Base-by-base conservation (phyloP, 1,284 basidiomycete genomes). In the Fistulina hepatica region DNA sequence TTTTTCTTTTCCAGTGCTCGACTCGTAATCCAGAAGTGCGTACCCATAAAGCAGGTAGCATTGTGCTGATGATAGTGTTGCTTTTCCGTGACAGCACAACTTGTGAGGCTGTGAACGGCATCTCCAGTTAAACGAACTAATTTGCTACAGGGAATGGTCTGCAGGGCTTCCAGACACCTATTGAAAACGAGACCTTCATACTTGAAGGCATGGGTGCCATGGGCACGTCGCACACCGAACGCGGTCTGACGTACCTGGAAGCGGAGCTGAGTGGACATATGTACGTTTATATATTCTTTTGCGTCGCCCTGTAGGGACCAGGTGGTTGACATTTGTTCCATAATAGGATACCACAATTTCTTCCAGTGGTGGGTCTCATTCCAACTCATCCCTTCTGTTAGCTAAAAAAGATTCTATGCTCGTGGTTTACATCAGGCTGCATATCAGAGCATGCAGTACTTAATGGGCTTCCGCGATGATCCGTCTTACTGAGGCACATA, bases 161-260 rank as follows among this genome's bases (percentile, higher is more conserved):
- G 36, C 79, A 81, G 54, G 77, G 78, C 1, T 79, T 79, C 63
- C 77, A 78, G 45, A 71, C 63, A 1, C 72, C 76, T 5, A 76
- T 79, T 21, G 50, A 60, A 38, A 50, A 61, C 12, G 77, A 81
- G 46, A 73, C 61, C 25, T 78, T 81, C 56, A 31, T 31, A 13
- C 9, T 31, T 13, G 28, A 8, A 13, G 28, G 10, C 9, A 61
- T 80, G 46, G 79, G 77, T 30, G 67, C 73, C 1, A 65, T 67
- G 33, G 79, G 79, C 1, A 71, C 58, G 19, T 58, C 63, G 52
- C 76, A 80, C 44, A 63, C 61, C 5, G 76, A 82, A 51, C 71
- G 77, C 20, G 71, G 71, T 21, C 59, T 81, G 36, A 73, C 79
- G 2, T 81, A 61, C 64, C 43, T 39, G 58, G 49, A n/a, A 34